Conservation (phyloP, 345 rosid species). For the Rhodamnia rubescens region DNA sequence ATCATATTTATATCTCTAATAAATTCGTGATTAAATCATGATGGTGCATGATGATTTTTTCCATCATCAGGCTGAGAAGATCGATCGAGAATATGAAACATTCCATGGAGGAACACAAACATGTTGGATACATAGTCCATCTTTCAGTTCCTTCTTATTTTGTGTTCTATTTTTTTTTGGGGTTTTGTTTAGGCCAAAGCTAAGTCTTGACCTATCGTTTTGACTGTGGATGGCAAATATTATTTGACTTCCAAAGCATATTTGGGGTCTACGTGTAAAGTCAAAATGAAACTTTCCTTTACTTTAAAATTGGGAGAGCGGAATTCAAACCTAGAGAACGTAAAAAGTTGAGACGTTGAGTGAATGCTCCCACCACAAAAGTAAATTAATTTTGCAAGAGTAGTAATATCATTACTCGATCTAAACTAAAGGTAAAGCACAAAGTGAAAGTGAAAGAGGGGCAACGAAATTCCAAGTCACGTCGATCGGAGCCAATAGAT, state of each 20-base stretch:
- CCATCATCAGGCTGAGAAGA: not conserved
- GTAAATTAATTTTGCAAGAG: not conserved
- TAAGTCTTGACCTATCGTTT: not conserved
- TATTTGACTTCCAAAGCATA: not conserved
- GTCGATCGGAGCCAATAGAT: not conserved
- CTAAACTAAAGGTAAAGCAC: not conserved
- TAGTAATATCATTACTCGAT: no score
- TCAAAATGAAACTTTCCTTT: not conserved
- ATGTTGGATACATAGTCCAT: not conserved
- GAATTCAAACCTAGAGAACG: not conserved
- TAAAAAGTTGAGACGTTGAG: not conserved
- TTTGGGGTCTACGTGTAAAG: not conserved
- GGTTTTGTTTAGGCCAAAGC: not conserved
- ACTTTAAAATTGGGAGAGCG: not conserved
- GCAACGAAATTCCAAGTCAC: not conserved
- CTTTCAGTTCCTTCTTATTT: not conserved
- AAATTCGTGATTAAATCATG: not conserved
- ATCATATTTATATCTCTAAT: not conserved
- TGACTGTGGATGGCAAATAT: not conserved
- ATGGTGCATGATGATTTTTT: not conserved
- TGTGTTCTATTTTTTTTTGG: not conserved
- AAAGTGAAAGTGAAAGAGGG: not conserved
- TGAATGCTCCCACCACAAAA: not conserved
- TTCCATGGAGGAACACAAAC: not conserved
- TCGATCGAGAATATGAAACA: not conserved